Conservation (phyloP, 1,139 yeast genomes). For the Kazachstania sp. region DNA sequence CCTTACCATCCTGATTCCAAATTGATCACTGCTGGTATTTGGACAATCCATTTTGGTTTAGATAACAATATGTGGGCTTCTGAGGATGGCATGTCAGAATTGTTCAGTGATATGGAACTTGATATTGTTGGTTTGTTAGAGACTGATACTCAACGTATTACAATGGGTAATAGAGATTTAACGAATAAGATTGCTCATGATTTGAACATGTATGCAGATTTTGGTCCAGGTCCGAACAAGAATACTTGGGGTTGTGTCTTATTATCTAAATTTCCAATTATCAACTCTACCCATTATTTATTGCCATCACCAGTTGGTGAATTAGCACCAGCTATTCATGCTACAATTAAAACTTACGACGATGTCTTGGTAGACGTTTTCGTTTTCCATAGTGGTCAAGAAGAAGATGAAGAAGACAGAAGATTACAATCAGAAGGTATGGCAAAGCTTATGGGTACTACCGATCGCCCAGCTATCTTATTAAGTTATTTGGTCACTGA, state of each 20-base stretch:
- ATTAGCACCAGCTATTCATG: conserved; percentile 95
- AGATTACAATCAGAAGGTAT: conserved; percentile 74
- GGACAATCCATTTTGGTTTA: conserved; percentile 96
- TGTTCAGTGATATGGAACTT: conserved; percentile 74
- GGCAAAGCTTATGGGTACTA: conserved; percentile 70
- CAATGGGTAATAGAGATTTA: conserved; percentile 91
- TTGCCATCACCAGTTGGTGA: conserved; percentile 97
- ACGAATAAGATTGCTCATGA: conserved; percentile 91
- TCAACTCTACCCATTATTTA: conserved; percentile 81
- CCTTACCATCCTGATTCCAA: conserved; percentile 76
- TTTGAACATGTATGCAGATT: conserved; percentile 88
- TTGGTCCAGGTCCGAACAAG: conserved; percentile 95
- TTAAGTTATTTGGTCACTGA: conserved; percentile 84
- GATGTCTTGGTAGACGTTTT: conserved; percentile 71
- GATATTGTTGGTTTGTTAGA: conserved; percentile 89
- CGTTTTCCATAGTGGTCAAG: conserved; percentile 97
- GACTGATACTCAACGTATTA: conserved; percentile 85
- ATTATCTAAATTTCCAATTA: conserved; percentile 86
- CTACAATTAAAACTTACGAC: conserved; percentile 87
- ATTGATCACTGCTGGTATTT: conserved; percentile 85
- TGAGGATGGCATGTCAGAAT: conserved; percentile 79
- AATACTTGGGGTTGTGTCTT: conserved; percentile 98
- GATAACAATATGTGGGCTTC: conserved; percentile 99
- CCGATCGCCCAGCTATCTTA: conserved; percentile 68
- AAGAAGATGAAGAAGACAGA: conserved; percentile 92